Base-by-base conservation (phyloP, 495 filamentous ascomycete genomes). In the Penicillium coffeae region DNA sequence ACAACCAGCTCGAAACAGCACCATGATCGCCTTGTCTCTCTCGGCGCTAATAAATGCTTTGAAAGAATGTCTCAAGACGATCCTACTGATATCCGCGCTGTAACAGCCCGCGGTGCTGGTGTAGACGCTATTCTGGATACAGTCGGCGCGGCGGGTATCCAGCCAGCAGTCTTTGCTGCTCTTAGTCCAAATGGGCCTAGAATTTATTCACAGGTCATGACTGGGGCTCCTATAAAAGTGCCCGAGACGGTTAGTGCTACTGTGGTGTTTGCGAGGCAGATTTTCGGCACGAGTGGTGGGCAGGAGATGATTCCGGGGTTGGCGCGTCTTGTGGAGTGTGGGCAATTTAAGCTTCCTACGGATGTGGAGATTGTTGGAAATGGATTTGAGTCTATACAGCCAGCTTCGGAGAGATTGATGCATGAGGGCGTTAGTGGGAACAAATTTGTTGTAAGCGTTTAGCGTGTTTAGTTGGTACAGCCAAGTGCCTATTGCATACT, bases 121-220 rank as follows among this genome's bases (percentile, higher is more conserved):
- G 35, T 37, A 6, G 35, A 37, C n/a, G 35, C 35, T 18, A 37
- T 37, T 18, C 5, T 37, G 6, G 35, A 37, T 18, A 18, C 35
- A 6, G 35, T 37, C 6, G 35, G 13, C 5, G 51, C 36, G 10
- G 56, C 50, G 2, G 30, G 51, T 16, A 38, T 27, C 10, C 38
- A 64, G 40, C 49, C 43, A 1, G 14, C 34, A 6, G 38, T 62
- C 8, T 50, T 32, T 30, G 36, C 45, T 10, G 48, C 46, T 18
- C 43, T 60, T 13, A 38, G 50, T n/a, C 36, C 42, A 10, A 55
- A 52, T 25, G 66, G 69, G 10, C 61, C 66, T 10, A 60, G 58
- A 54, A 35, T 59, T 16, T 67, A 59, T 53, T 48, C 50, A 8
- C 38, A 61, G 8, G 61, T 70, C 32, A 21, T 70, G 21, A 70